phyloP scores from a whole-genome alignment of 176 grass and related monocot species.

The Oryza glumipatula region DNA sequence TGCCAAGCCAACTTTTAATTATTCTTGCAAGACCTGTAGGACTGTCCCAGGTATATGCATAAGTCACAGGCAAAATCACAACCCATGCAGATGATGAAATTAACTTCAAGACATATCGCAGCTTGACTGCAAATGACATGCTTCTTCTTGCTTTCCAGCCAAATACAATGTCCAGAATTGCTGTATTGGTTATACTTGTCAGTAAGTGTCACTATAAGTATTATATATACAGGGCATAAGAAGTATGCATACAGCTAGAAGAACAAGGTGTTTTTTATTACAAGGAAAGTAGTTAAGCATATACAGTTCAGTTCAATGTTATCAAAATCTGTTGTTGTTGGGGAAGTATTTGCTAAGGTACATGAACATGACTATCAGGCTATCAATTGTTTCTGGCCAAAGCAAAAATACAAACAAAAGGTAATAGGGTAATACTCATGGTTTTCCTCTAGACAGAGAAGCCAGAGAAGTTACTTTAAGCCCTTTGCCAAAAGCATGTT shows the following conservation, averaged over 20 bases:
- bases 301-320: constrained; percentile 1
- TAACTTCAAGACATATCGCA: constrained; percentile 94
- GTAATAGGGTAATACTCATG: not conserved
- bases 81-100: constrained; percentile 87
- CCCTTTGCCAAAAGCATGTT: not conserved
- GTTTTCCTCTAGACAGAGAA: not conserved
- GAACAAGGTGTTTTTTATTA: not conserved
- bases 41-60: constrained; percentile 78
- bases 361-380: not conserved
- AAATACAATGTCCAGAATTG: constrained; percentile 84
- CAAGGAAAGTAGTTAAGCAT: constrained; percentile 1
- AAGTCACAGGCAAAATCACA: constrained; percentile 93
- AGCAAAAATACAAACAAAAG: constrained; percentile 22
- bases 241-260: not conserved
- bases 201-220: not conserved
- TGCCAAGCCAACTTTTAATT: constrained; percentile 96
- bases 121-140: constrained; percentile 86
- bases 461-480: not conserved
- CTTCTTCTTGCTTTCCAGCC: constrained; percentile 97
- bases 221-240: not conserved
- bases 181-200: constrained; percentile 49
- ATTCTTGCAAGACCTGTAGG: constrained; percentile 74
- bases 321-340: not conserved
- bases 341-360: not conserved
- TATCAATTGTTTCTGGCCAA: constrained; percentile 1